phyloP scores from a whole-genome alignment of 1,139 yeast genomes.

The Debaryomyces robertsiae region DNA sequence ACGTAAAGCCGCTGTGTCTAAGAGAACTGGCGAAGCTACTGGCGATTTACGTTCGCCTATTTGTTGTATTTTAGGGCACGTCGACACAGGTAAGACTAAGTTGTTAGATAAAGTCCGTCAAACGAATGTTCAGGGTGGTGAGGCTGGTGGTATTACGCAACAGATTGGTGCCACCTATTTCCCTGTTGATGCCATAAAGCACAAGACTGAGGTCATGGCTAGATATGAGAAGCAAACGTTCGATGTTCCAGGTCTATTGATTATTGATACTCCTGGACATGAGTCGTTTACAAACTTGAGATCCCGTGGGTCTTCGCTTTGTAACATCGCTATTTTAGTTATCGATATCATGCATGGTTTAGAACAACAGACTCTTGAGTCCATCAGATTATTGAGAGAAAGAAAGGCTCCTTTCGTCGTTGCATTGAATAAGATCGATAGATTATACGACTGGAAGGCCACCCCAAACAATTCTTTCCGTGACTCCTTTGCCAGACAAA shows the following conservation, averaged over 20 bases:
- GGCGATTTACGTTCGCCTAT: constrained; percentile 90
- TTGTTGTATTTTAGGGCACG: constrained; percentile 98
- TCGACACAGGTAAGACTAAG: constrained; percentile 98
- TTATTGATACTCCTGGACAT: constrained; percentile 99
- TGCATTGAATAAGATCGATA: constrained; percentile 95
- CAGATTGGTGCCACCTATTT: constrained; percentile 99
- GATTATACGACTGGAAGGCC: constrained; percentile 91
- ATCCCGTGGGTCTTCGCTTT: constrained; percentile 97
- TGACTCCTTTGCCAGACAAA: constrained; percentile 84
- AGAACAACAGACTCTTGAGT: constrained; percentile 96
- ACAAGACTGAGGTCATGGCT: constrained; percentile 90
- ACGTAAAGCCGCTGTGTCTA: constrained; percentile 23
- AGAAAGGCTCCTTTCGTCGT: constrained; percentile 98
- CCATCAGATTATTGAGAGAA: constrained; percentile 87
- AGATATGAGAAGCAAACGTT: constrained; percentile 80
- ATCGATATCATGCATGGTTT: constrained; percentile 99
- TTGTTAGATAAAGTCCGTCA: constrained; percentile 95
- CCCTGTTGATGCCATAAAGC: constrained; percentile 92
- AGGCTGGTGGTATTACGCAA: constrained; percentile 99
- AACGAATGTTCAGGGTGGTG: constrained; percentile 99
- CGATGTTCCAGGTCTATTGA: constrained; percentile 95
- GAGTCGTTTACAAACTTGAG: constrained; percentile 97
- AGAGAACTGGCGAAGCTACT: constrained; percentile 23
- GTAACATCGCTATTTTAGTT: constrained; percentile 98
- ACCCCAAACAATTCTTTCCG: constrained; percentile 94